Percentiles rank a stretch among this genome's conserved stretches.
phyloP scores from a whole-genome alignment of 1,139 yeast genomes.

The Suhomyces maxii region DNA sequence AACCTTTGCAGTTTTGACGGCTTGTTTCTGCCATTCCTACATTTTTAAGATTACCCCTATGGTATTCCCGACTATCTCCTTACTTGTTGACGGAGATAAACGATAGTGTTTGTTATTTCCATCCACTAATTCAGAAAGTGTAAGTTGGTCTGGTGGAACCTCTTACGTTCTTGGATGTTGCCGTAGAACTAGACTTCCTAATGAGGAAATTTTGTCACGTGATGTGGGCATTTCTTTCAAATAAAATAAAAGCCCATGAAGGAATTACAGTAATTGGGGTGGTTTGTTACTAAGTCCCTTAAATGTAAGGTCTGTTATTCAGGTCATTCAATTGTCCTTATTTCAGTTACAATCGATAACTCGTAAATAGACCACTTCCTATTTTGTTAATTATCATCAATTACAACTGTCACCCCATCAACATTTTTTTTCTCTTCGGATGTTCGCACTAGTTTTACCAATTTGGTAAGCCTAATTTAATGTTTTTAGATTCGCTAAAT shows the following conservation, averaged over 20 bases:
- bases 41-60: neutral
- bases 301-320: too few relatives aligned
- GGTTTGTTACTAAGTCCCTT: neutral
- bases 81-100: neutral
- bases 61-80: neutral
- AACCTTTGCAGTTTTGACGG: too few relatives aligned
- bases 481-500: too few relatives aligned
- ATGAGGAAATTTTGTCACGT: neutral
- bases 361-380: too few relatives aligned
- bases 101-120: neutral
- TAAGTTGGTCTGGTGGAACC: neutral
- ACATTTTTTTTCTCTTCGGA: too few relatives aligned
- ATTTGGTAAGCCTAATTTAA: too few relatives aligned
- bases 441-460: too few relatives aligned
- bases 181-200: neutral
- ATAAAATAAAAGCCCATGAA: neutral
- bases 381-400: too few relatives aligned
- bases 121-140: neutral
- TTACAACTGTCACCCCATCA: too few relatives aligned
- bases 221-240: neutral
- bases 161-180: neutral
- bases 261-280: neutral
- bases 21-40: neutral
- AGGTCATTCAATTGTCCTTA: too few relatives aligned
- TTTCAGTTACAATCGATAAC: too few relatives aligned